Conservation (phyloP, 1,139 yeast genomes). For the Trichomonascaceae sp. region DNA sequence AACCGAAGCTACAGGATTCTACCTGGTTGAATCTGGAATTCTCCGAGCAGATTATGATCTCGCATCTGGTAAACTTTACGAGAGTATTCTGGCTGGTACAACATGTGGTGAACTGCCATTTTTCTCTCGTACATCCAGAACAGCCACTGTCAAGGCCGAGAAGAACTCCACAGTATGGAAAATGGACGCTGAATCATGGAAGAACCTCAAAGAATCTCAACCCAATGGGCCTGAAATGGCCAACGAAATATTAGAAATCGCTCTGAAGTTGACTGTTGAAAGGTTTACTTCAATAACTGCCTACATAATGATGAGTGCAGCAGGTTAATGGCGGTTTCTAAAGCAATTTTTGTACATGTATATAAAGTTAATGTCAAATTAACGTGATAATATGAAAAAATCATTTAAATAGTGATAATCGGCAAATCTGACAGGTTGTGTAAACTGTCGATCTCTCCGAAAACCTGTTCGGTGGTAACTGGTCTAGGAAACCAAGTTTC, state of each 20-base stretch:
- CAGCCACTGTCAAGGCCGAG: conserved; percentile 39
- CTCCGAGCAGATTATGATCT: conserved; percentile 55
- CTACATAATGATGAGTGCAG: conserved; percentile 23
- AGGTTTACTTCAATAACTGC: conserved; percentile 48
- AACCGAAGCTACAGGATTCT: conserved; percentile 41
- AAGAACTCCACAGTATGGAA: conserved; percentile 70
- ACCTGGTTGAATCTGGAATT: conserved; percentile 71
- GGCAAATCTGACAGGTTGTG: not conserved
- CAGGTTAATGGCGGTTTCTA: not conserved
- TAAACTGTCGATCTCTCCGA: not conserved
- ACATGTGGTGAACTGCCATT: conserved; percentile 72
- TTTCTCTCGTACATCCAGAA: conserved; percentile 41
- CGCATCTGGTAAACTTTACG: conserved; percentile 54
- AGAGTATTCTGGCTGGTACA: conserved; percentile 82
- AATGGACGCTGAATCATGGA: conserved; percentile 44
- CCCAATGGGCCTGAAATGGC: conserved; percentile 50
- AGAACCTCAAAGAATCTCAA: conserved; percentile 36
- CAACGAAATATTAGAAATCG: conserved; percentile 61
- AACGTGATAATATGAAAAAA: not conserved
- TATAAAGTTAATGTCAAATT: not conserved
- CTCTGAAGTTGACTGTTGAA: conserved; percentile 61
- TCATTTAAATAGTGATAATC: not conserved
- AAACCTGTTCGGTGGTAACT: not conserved
- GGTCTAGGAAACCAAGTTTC: not conserved
- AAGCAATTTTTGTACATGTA: not conserved